Evolutionary conservation across 2,329 filamentous ascomycete species (phyloP), one percentile per base, ranked within the genome.

Genomic region (Ceratocystis colombiana): DNA sequence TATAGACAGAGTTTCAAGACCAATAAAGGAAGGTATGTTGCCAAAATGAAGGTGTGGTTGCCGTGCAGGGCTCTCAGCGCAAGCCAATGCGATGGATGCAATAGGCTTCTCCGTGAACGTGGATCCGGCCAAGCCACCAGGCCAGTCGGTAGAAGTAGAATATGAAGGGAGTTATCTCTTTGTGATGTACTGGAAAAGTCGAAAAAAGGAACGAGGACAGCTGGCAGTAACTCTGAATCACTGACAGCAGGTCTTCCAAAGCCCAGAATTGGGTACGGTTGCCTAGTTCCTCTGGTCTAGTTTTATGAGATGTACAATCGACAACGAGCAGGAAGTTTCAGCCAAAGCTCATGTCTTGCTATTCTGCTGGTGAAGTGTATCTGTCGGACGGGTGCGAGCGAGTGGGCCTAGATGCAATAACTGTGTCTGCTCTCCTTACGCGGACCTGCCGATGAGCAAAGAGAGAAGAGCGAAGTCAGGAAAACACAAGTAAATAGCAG

Each of bases 171-270:
- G 41, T 12, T 46, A 55, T 59, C 22, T 45, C 53, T 45, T 28
- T 20, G 37, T 37, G 22, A 62, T 67, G 63, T 67, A 67, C 66
- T 33, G 63, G 37, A 65, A 67, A 67, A 65, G 62, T 64, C 41
- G 57, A 65, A 46, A 62, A 67, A 65, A 65, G 63, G 66, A 65
- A 67, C 57, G 25, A 67, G 63, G 62, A 65, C 64, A 63, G 57
- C 63, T 65, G 63, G 28, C 66, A 63, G 66, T 62, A 67, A 61
- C 66, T 67, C 66, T 67, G 66, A 67, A 67, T 67, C 66, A 67
- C 66, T 67, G 63, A 50, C 66, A 67, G 64, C 53, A 68, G 64
- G 64, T 69, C 65, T 61, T 53, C 62, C 61, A 62, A 67, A 61
- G 59, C 22, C 33, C 30, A 22, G 50, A 41, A 41, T n/a, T 65